phyloP scores from a whole-genome alignment of 2,329 filamentous ascomycete species.

The Sarocladium strictum region DNA sequence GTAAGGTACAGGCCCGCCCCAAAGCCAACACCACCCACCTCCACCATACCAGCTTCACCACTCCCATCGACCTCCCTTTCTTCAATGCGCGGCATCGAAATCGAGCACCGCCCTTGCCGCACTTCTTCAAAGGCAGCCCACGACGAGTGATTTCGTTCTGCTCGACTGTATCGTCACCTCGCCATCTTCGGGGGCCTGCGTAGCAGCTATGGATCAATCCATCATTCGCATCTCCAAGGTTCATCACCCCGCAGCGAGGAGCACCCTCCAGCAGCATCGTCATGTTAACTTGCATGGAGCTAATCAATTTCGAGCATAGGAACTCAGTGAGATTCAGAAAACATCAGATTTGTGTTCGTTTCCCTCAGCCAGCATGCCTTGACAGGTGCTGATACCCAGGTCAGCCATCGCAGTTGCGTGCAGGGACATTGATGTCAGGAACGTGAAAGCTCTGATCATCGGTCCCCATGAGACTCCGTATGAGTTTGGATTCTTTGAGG shows the following conservation, averaged over 20 bases:
- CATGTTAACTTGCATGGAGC: background rate
- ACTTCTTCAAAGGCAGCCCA: background rate
- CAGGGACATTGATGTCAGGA: constrained; percentile 80
- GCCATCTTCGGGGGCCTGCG: background rate
- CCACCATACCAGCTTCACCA: background rate
- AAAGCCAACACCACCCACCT: background rate
- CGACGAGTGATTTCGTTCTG: background rate
- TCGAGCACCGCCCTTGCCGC: background rate
- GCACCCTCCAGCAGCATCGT: constrained; percentile 12
- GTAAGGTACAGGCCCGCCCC: background rate
- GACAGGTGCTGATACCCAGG: background rate
- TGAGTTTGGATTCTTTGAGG: constrained; percentile 96
- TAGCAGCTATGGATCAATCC: constrained; percentile 47
- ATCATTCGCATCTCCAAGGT: constrained; percentile 85
- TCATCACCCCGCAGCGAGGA: constrained; percentile 24
- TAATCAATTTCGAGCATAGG: constrained; percentile 44
- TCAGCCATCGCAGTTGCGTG: constrained; percentile 81
- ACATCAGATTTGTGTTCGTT: constrained; percentile 65
- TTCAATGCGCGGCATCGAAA: background rate
- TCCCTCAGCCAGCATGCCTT: background rate
- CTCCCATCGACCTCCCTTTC: background rate
- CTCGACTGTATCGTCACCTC: background rate
- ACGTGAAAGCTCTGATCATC: constrained; percentile 81
- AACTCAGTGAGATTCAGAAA: constrained; percentile 80
- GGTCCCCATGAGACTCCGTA: constrained; percentile 93